These are phyloP conservation scores for Dictyostelium brefeldianum DNA, from an alignment of 78 protist species.

Conservation along the genomic window DNA sequence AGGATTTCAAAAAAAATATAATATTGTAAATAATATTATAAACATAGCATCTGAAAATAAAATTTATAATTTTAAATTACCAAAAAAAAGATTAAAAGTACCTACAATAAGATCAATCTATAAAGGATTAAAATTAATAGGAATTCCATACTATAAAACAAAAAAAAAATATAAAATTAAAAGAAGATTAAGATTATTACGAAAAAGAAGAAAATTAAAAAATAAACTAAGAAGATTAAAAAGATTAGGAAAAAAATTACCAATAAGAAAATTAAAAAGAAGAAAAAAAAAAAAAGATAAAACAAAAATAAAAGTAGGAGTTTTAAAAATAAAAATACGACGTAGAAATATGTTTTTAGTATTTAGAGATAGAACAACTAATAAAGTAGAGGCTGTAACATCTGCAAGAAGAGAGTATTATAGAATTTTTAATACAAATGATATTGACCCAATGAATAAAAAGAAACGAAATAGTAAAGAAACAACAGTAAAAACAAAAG, in stretches of 20 bases:
- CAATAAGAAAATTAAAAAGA: background rate
- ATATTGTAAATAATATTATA: background rate
- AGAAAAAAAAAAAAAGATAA: background rate
- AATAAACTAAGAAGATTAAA: too few species aligned
- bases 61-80: background rate
- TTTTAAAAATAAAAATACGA: background rate
- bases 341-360: slow-evolving; percentile 15
- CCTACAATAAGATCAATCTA: background rate
- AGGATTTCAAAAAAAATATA: background rate
- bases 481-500: background rate
- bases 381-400: background rate
- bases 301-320: background rate
- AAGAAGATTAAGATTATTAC: background rate
- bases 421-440: background rate
- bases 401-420: background rate
- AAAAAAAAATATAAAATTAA: background rate
- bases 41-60: background rate
- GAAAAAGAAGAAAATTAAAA: background rate
- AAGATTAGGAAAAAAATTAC: background rate
- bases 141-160: background rate
- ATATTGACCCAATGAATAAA: background rate
- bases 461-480: background rate
- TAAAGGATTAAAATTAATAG: background rate
- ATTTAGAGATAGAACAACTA: background rate
- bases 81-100: background rate